A percentile compares a stretch with the other conserved stretches of the same genome.
These are phyloP conservation scores for Nidularia pulvinata DNA, from an alignment of 768 basidiomycete genomes.

Conservation along the genomic window DNA sequence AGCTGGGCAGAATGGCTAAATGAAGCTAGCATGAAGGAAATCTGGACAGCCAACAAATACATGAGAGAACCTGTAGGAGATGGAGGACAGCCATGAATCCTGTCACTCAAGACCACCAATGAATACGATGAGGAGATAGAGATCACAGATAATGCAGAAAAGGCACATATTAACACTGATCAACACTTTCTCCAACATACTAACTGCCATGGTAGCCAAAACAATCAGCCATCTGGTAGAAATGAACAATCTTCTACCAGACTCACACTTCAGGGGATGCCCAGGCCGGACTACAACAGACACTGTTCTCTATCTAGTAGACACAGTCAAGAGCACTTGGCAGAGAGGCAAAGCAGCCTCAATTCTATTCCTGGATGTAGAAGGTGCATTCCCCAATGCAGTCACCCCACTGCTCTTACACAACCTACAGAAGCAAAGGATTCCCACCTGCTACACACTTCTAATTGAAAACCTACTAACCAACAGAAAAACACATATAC, in stretches of 20 bases:
- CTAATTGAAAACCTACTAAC: constrained; percentile 12
- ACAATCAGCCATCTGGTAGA: constrained; percentile 20
- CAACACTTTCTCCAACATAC: constrained; percentile 23
- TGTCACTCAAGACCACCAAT: constrained; percentile 3
- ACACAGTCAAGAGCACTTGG: constrained; percentile 36
- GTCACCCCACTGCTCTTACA: constrained; percentile 23
- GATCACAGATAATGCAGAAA: constrained; percentile 2
- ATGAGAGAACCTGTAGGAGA: constrained; percentile 3
- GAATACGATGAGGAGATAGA: not conserved
- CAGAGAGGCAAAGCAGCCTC: constrained; percentile 24
- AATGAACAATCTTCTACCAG: constrained; percentile 25
- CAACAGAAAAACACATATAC: constrained; percentile 6
- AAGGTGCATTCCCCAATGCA: constrained; percentile 40
- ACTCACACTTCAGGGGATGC: constrained; percentile 32
- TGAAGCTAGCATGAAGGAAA: no score
- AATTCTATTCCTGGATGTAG: constrained; percentile 37
- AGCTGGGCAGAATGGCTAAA: no score
- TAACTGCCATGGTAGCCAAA: constrained; percentile 16
- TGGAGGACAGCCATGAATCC: constrained; percentile 13
- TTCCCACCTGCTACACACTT: constrained; percentile 18
- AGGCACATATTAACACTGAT: constrained; percentile 18
- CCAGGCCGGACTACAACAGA: constrained; percentile 35
- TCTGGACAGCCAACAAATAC: no score
- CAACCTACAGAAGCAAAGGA: constrained; percentile 20
- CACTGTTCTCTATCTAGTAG: constrained; percentile 24